Base-by-base conservation (phyloP, 2,329 filamentous ascomycete genomes). In the Penicillium hordei region DNA sequence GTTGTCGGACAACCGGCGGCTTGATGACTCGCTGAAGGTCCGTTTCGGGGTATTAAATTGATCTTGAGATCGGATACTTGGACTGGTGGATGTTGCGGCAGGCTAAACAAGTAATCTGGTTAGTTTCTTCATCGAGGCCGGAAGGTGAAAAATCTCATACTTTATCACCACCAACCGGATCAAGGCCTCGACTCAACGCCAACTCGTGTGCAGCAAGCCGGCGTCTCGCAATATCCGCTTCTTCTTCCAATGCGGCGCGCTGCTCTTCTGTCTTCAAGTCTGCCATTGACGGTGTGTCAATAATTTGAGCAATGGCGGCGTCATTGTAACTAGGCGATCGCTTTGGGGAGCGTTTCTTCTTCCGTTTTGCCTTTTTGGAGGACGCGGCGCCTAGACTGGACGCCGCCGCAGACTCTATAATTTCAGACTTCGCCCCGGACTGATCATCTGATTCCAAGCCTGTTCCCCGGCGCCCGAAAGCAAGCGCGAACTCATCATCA, bases 401-500 rank as follows among this genome's bases (percentile, higher is more conserved):
- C 1, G 75, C 77, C 9, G 79, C 79, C 17, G 79, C 69, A 25
- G 76, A 75, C 45, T 67, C 70, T 38, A 70, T 67, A 40, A 72
- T 73, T 27, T 69, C 70, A 9, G 76, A 86, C 61, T 83, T 89
- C 45, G 82, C 85, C 67, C 89, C 92, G 64, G 87, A 88, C 45
- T 84, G 83, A 68, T 91, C 89, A 56, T 94, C 91, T 17, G 79
- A 78, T 42, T 78, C 78, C 31, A 79, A 72, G 4, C 77, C 77
- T 1, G 83, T 85, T n/a, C 82, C 83, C 63, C 89, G 86, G 52
- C 89, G 85, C 59, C 92, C 88, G 60, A 97, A 81, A 3, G 87
- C 86, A 72, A 96, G 87, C 3, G 92, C 90, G 66, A 97, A 95
- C 69, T 97, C 93, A 70, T 97, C 93, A 67, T 93, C 91, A 19